Base-by-base conservation (phyloP, 2,329 filamentous ascomycete genomes). In the Scopulariopsis brevicaulis region DNA sequence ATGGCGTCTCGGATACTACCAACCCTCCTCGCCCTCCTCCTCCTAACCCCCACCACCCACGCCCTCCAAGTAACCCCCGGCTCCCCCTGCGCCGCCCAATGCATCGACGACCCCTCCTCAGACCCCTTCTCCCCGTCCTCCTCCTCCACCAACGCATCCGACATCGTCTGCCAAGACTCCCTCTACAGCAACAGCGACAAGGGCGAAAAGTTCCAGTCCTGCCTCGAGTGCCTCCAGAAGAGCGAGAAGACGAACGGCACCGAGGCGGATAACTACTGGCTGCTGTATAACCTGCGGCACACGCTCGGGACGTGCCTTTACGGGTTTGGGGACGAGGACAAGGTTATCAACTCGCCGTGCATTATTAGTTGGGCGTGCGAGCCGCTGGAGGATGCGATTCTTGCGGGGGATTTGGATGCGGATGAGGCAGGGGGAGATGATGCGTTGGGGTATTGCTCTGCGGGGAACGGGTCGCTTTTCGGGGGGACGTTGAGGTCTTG, bases 201-300 rank as follows among this genome's bases (percentile, higher is more conserved):
- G 0, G 78, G 78, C 0, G 73, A 73, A 54, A 75, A 76, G 55
- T 81, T 73, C 65, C 70, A 73, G 60, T 71, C 70, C 35, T 81
- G 78, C 48, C 18, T 78, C 1, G 65, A 70, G 1, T 81, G 78
- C 57, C 65, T 81, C 0, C 72, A 75, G 25, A 72, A 70, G 52
- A 81, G 78, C 62, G 68, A 73, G 0, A 69, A 70, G 1, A 65
- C 69, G 1, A 71, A 70, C 37, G 70, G 65, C 0, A 61, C 63
- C 0, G 73, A 78, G 60, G 74, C 63, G 1, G 77, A 80, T 46
- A 46, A 73, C 0, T 65, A 66, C 4, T 80, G 73, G 74, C 77
- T 75, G 58, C 59, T 80, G 34, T 79, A 80, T 60, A 81, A 81
- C 53, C 40, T 80, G 0, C 71, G 78, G 43, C 81, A 76, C 53